Percentiles rank a stretch among this genome's conserved stretches.
phyloP scores from a whole-genome alignment of 306 rosid species.

The Sphenostylis stenocarpa region DNA sequence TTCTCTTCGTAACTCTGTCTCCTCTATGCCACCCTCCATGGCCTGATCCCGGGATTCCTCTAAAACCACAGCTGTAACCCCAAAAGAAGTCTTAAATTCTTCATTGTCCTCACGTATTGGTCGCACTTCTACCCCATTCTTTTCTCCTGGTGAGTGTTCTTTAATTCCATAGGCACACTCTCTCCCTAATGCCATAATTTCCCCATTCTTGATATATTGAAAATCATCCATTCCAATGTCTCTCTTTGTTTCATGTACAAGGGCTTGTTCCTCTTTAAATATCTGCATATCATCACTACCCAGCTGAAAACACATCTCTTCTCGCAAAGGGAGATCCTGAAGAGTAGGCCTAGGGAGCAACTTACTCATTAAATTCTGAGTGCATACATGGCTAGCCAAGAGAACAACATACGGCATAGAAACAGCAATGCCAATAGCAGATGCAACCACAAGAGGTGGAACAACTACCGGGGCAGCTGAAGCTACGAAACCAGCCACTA shows the following conservation, averaged over 20 bases:
- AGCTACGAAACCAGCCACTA: slow-evolving; percentile 55
- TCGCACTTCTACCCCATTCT: slow-evolving; percentile 23
- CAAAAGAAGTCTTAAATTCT: slow-evolving; percentile 28
- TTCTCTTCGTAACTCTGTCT: slow-evolving; percentile 46
- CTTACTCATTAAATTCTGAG: slow-evolving; percentile 58
- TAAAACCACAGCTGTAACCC: slow-evolving; percentile 24
- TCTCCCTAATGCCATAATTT: neutral
- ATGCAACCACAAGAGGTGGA: slow-evolving; percentile 66
- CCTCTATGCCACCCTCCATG: slow-evolving; percentile 36
- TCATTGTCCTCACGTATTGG: neutral
- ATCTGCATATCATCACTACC: neutral
- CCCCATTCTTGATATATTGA: neutral
- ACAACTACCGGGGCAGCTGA: slow-evolving; percentile 66
- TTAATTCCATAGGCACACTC: neutral
- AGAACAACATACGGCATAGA: slow-evolving; percentile 64
- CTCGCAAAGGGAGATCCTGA: neutral
- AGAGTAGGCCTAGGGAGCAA: slow-evolving; percentile 53
- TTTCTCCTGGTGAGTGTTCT: slow-evolving; percentile 11
- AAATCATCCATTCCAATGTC: slow-evolving; percentile 29
- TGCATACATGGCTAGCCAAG: slow-evolving; percentile 61
- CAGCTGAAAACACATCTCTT: slow-evolving; percentile 17
- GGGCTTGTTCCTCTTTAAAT: slow-evolving; percentile 18
- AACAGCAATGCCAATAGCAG: slow-evolving; percentile 69
- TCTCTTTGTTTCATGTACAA: slow-evolving; percentile 15
- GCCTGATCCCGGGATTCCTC: slow-evolving; percentile 38